A percentile compares a stretch with the other conserved stretches of the same genome.
Evolutionary conservation across 768 basidiomycete species (phyloP).

Genomic region (Auricularia auricula-judae): DNA sequence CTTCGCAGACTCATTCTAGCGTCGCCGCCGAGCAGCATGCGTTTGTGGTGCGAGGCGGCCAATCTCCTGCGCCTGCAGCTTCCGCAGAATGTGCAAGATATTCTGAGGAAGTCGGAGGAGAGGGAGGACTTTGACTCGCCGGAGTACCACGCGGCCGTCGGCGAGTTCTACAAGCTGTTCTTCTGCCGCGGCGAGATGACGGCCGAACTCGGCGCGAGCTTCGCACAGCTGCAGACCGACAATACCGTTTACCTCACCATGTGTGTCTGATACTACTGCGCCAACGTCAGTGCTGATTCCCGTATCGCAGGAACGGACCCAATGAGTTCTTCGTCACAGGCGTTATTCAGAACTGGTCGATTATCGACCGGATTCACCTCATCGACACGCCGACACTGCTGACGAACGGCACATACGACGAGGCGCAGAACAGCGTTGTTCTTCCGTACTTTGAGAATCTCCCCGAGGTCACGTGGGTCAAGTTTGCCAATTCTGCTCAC

Average conservation of each 20-base stretch:
- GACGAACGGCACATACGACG: slow-evolving; percentile 32
- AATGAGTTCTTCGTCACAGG: slow-evolving; percentile 30
- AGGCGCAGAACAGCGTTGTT: slow-evolving; percentile 27
- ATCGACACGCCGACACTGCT: slow-evolving; percentile 26
- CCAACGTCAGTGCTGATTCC: neutral
- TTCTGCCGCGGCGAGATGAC: slow-evolving; percentile 2
- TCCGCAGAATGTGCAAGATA: slow-evolving; percentile 5
- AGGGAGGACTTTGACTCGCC: slow-evolving; percentile 1
- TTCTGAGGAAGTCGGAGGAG: slow-evolving; percentile 1
- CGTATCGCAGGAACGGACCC: slow-evolving; percentile 17
- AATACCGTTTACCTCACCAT: slow-evolving; percentile 5
- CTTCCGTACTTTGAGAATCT: slow-evolving; percentile 29
- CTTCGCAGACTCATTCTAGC: slow-evolving; percentile 6
- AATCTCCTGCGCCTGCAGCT: slow-evolving; percentile 2
- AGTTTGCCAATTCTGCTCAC: slow-evolving; percentile 34
- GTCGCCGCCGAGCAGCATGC: slow-evolving; percentile 1
- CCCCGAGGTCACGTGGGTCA: slow-evolving; percentile 32
- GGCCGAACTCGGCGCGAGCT: neutral
- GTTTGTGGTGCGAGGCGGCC: slow-evolving; percentile 2
- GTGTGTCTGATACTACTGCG: neutral
- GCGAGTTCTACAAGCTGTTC: slow-evolving; percentile 2
- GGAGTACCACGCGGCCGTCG: slow-evolving; percentile 5
- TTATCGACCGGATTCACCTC: slow-evolving; percentile 31
- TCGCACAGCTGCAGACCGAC: slow-evolving; percentile 1
- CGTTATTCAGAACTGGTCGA: slow-evolving; percentile 34